Evolutionary conservation across 768 basidiomycete genomes (phyloP).

Genomic region (Exsudoporus frostii): DNA sequence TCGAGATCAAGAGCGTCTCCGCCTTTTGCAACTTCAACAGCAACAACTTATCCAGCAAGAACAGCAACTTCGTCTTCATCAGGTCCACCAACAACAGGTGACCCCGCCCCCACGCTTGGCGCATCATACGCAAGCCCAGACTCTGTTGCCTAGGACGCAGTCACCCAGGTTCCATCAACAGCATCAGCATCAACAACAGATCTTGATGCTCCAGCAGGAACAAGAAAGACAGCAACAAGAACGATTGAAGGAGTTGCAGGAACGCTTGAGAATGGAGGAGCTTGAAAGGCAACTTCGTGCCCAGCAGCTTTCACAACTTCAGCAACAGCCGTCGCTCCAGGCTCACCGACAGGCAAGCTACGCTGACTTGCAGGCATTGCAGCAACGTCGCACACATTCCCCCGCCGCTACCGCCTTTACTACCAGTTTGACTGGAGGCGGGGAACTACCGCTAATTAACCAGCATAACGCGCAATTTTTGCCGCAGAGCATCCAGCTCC

Average conservation of each 20-base stretch:
- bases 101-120: constrained; percentile 76
- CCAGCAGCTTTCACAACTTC: constrained; percentile 48
- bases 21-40: constrained; percentile 44
- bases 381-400: constrained; percentile 52
- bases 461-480: constrained; percentile 55
- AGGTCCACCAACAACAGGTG: constrained; percentile 35
- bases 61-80: constrained; percentile 37
- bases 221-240: constrained; percentile 59
- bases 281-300: constrained; percentile 60
- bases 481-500: constrained; percentile 66
- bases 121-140: constrained; percentile 24
- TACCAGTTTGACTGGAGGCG: constrained; percentile 15
- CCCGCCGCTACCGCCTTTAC: constrained; percentile 38
- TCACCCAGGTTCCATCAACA: constrained; percentile 79
- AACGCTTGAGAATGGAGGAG: constrained; percentile 63
- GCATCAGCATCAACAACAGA: constrained; percentile 71
- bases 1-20: constrained; percentile 39
- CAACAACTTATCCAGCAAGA: constrained; percentile 35
- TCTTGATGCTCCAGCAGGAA: constrained; percentile 64
- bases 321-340: constrained; percentile 39
- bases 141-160: constrained; percentile 53
- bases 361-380: constrained; percentile 47
- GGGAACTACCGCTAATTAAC: constrained; percentile 36
- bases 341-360: constrained; percentile 41
- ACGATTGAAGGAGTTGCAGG: constrained; percentile 57